A percentile compares a stretch with the other conserved stretches of the same genome.
Conservation (phyloP, 176 grass and related monocot species). For the Paspalum vaginatum region DNA sequence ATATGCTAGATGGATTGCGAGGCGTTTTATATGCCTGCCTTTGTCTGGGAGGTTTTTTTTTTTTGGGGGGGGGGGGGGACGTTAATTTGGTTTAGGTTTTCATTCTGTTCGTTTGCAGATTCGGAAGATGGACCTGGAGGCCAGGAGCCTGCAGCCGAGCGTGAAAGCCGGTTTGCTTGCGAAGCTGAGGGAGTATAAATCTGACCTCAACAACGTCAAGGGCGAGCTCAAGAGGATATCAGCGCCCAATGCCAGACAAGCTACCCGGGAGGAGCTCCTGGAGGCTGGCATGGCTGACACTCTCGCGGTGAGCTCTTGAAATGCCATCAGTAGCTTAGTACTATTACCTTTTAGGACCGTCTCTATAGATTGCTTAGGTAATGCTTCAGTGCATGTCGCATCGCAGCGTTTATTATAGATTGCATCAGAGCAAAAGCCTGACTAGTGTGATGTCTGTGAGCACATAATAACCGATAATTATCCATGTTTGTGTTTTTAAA, state of each 20-base stretch:
- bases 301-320: conserved; percentile 49
- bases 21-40: not conserved
- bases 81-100: not conserved
- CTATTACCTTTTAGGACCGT: not conserved
- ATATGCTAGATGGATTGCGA: not conserved
- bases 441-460: not conserved
- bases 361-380: not conserved
- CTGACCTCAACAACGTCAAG: conserved; percentile 85
- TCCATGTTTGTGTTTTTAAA: not conserved
- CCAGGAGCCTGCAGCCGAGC: conserved; percentile 80
- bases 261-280: conserved; percentile 80
- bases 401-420: not conserved
- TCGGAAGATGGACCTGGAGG: conserved; percentile 94
- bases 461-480: not conserved
- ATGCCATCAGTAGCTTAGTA: not conserved
- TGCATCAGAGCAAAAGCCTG: not conserved
- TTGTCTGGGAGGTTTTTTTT: not conserved
- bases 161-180: conserved; percentile 77
- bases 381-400: not conserved
- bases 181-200: conserved; percentile 93
- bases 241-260: conserved; percentile 58
- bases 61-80: not conserved
- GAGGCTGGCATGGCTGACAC: conserved; percentile 85
- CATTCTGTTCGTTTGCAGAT: conserved; percentile 41
- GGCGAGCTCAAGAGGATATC: conserved; percentile 82